Evolutionary conservation across 345 rosid species (phyloP).

Genomic region (Eucalyptus shirleyi): DNA sequence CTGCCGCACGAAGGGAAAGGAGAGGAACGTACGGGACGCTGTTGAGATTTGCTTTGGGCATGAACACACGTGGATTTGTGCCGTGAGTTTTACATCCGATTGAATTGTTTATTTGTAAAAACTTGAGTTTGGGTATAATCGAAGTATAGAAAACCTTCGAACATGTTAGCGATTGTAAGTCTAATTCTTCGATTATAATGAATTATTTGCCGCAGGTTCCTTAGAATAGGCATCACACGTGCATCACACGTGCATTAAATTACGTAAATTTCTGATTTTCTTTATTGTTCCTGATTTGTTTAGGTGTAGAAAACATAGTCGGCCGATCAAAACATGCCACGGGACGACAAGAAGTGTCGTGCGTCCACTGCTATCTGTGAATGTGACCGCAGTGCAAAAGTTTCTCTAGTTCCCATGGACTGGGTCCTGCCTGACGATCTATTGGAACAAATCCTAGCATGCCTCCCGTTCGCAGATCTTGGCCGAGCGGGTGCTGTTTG

Average conservation of each 20-base stretch:
- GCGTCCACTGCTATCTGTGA: neutral
- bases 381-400: constrained; percentile 32
- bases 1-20: neutral
- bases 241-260: rapidly evolving
- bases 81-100: neutral
- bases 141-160: neutral
- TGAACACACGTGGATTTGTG: neutral
- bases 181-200: rapidly evolving
- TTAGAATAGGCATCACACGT: rapidly evolving
- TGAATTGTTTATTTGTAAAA: too few species aligned
- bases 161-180: neutral
- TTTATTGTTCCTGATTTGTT: too few species aligned
- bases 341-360: constrained; percentile 26
- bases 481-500: constrained; percentile 80
- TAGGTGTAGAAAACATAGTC: neutral
- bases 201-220: rapidly evolving
- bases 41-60: neutral
- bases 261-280: too few species aligned
- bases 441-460: constrained; percentile 64
- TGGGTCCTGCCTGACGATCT: constrained; percentile 64
- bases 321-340: constrained; percentile 26
- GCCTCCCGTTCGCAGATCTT: constrained; percentile 67
- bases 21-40: neutral
- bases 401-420: constrained; percentile 46
- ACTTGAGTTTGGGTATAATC: neutral